Base-by-base conservation (phyloP, 1,139 yeast genomes). In the Protomyces gravidus region DNA sequence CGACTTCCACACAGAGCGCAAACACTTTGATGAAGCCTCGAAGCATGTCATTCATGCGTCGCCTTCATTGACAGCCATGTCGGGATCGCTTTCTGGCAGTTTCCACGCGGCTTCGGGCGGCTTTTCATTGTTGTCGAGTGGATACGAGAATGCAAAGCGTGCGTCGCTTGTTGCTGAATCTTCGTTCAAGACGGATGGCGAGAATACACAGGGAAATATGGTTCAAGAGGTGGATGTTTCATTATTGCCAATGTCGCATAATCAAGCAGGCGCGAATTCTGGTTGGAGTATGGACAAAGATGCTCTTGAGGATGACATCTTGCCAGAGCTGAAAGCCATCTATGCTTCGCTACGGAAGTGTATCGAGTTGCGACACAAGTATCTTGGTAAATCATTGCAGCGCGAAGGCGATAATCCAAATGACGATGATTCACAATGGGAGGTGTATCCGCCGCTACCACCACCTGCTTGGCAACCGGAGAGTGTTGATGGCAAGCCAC, bases 371-470 rank as follows among this genome's bases (percentile, higher is more conserved):
- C 83, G 99, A 70, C 84, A 81, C 67, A 86, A 84, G 70, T 94
- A 90, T 70, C 85, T 87, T 72, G 69, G 73, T 1, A 67, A 80
- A 5, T 89, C 97, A 0, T 67, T 82, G 58, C 99, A 94, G 73
- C 76, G 82, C 52, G 88, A 85, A 52, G 71, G 73, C 50, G 85
- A 82, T 65, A 92, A 94, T 71, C 98, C 98, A 1, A 89, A 89
- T 70, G 90, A 92, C 71, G 74, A 72, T 48, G 45, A 28, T 19
- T 70, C 72, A 2, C 71, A 69, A 28, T 94, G 98, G 97, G 70
- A 70, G 15, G 83, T 94, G 55, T 90, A 90, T 69, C 99, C 99
- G 0, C 83, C 86, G 9, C 97, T 97, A 0, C 98, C 98, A 11
- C 83, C 83, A 63, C 97, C 98, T 1, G 83, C 94, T 27, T 92